Conservation (phyloP, 1,284 basidiomycete species). For the Leccinum griseonigrum region DNA sequence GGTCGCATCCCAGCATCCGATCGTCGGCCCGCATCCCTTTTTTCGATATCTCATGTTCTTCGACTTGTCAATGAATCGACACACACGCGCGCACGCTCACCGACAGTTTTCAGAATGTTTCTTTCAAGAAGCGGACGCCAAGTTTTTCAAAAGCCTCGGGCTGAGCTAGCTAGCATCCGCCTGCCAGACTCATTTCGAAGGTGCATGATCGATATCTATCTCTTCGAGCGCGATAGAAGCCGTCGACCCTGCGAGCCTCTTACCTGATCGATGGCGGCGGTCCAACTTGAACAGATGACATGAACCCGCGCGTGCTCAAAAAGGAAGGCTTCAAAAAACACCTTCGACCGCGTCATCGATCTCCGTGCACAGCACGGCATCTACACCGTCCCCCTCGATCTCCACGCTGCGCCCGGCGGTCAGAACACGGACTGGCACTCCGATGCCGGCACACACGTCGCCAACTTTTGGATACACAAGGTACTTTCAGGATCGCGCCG, state of each 20-base stretch:
- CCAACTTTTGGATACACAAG: conserved; percentile 69
- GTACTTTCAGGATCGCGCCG: conserved; percentile 70
- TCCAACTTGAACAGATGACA: conserved; percentile 33
- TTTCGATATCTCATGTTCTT: not conserved
- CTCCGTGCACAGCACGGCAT: conserved; percentile 58
- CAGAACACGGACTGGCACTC: conserved; percentile 58
- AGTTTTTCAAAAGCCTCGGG: conserved; percentile 66
- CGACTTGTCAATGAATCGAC: not conserved
- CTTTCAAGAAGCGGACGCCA: conserved; percentile 68
- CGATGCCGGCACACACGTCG: conserved; percentile 53
- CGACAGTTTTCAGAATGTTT: conserved; percentile 72
- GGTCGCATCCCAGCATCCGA: not conserved
- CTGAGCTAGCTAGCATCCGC: conserved; percentile 64
- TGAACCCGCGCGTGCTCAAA: conserved; percentile 63
- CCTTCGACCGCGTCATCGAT: conserved; percentile 54
- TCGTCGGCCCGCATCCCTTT: not conserved
- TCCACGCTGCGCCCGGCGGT: conserved; percentile 61
- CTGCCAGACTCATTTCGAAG: conserved; percentile 64
- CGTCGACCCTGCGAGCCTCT: not conserved
- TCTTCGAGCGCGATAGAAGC: not conserved
- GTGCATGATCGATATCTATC: conserved; percentile 22
- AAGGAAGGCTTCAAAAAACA: conserved; percentile 60
- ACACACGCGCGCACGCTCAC: not conserved
- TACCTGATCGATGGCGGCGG: not conserved
- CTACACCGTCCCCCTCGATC: conserved; percentile 55